Evolutionary conservation across 1,139 yeast genomes (phyloP), one percentile per base, ranked within the genome.

Genomic region (Yamadazyma diospyri): DNA sequence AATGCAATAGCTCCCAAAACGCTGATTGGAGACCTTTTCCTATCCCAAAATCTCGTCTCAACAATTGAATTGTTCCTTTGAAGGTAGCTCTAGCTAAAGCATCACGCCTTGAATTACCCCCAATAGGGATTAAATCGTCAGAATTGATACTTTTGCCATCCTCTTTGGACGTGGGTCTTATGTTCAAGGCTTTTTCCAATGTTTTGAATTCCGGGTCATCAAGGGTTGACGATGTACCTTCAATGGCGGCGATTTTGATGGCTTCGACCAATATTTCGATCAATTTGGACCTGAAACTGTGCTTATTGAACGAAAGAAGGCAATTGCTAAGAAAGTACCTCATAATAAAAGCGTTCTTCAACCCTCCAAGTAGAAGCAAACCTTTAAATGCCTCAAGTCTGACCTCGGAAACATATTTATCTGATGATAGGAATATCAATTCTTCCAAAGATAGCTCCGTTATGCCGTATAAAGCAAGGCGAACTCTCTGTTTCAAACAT

Each of bases 371-470:
- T 4, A 74, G 50, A 34, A 89, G 62, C 25, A 92, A 50, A 0
- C 89, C 85, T 35, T 73, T 73, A 51, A 84, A 82, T 0, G 95
- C 92, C 29, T 72, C 72, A 10, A 82, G 51, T 30, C 95, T 59
- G 1, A 86, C 71, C 20, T 77, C 80, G 29, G 64, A 55, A 18
- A 72, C 61, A 42, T 68, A 65, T 11, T 65, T 66, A 0, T 70
- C 63, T 29, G 65, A 62, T 0, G 94, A 81, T 38, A 69, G 77
- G 30, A 62, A 56, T 11, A 78, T 43, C 19, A 78, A 49, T 15
- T 72, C 75, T 32, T 68, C 69, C 37, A 80, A 72, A 3, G 76
- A 54, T 10, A 82, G 53, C 8, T 66, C 60, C 13, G 76, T 60
- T 10, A 78, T 59, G 0, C 88, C 88, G 19, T 66, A 64, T 12